Conservation (phyloP, 768 basidiomycete genomes). For the Phaeolepiota aurea region DNA sequence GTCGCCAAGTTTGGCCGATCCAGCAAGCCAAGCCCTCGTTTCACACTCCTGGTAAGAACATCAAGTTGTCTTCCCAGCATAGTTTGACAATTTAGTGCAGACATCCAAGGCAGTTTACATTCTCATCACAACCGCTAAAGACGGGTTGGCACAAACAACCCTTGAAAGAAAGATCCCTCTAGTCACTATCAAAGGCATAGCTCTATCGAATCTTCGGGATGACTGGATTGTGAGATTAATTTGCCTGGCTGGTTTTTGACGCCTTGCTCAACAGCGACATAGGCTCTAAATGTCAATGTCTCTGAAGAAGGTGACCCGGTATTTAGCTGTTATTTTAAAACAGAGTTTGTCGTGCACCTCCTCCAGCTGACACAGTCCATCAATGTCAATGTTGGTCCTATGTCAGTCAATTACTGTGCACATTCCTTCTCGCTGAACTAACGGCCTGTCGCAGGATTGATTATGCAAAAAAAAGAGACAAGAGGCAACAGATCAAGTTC, state of each 20-base stretch:
- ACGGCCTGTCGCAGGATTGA: slow-evolving; percentile 46
- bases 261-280: slow-evolving; percentile 4
- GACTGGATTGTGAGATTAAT: slow-evolving; percentile 80
- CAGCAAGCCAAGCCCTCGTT: slow-evolving; percentile 87
- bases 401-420: slow-evolving; percentile 43
- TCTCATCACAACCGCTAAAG: slow-evolving; percentile 49
- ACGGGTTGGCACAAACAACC: slow-evolving; percentile 47
- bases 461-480: slow-evolving; percentile 97
- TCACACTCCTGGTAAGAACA: slow-evolving; percentile 70
- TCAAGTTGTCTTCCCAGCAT: background rate
- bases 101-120: slow-evolving; percentile 84
- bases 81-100: slow-evolving; percentile 35
- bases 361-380: slow-evolving; percentile 75
- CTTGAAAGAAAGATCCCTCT: slow-evolving; percentile 88
- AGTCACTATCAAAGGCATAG: slow-evolving; percentile 78
- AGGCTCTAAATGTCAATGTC: slow-evolving; percentile 72
- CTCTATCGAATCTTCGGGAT: slow-evolving; percentile 83
- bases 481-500: slow-evolving; percentile 80
- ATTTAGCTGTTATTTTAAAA: slow-evolving; percentile 90
- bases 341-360: slow-evolving; percentile 80
- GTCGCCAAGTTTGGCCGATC: slow-evolving; percentile 83
- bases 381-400: slow-evolving; percentile 63
- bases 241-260: background rate
- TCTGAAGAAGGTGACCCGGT: slow-evolving; percentile 95
- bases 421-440: background rate